Conservation (phyloP, 2,329 filamentous ascomycete species). For the Verticillium dahliae region DNA sequence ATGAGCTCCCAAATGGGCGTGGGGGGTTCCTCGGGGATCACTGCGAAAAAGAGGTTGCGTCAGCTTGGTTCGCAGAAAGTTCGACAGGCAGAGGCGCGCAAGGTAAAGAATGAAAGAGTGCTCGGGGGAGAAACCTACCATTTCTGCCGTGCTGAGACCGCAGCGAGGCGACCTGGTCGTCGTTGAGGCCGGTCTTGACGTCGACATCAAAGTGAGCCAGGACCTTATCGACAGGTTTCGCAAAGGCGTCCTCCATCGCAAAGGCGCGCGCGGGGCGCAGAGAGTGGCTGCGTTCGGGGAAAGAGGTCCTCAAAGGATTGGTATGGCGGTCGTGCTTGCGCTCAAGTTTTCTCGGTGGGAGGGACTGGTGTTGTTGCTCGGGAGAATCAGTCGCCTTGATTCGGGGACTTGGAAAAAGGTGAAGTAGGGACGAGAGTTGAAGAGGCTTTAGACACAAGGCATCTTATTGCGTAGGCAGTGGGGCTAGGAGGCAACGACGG, state of each 20-base stretch:
- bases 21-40: constrained; percentile 78
- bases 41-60: constrained; percentile 23
- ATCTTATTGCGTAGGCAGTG: constrained; percentile 11
- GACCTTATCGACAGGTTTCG: constrained; percentile 50
- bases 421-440: constrained; percentile 4
- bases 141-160: constrained; percentile 59
- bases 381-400: background rate
- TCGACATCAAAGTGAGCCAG: constrained; percentile 53
- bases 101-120: constrained; percentile 10
- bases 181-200: constrained; percentile 46
- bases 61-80: constrained; percentile 7
- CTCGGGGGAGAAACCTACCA: constrained; percentile 37
- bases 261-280: constrained; percentile 10
- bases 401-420: background rate
- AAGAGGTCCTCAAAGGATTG: background rate
- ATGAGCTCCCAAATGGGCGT: constrained; percentile 96
- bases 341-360: background rate
- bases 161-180: constrained; percentile 49
- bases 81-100: constrained; percentile 1
- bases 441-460: constrained; percentile 6
- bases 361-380: background rate
- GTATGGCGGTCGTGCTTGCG: background rate
- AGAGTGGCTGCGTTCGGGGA: constrained; percentile 2
- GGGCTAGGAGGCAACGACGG: constrained; percentile 11
- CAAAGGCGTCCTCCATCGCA: constrained; percentile 57